phyloP scores from a whole-genome alignment of 306 rosid genomes.

The Begonia loranthoides region DNA sequence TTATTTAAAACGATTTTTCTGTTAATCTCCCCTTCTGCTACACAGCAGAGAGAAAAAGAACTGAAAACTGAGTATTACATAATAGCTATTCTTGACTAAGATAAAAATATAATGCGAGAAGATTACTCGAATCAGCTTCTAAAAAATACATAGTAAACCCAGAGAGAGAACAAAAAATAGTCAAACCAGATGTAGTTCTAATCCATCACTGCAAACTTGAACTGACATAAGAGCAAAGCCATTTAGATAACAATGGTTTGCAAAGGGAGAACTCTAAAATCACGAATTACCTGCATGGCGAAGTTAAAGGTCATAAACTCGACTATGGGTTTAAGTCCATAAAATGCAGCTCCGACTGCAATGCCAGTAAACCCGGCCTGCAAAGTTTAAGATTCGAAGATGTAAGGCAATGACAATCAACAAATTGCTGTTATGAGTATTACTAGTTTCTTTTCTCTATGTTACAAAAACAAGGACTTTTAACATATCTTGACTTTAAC shows the following conservation, averaged over 20 bases:
- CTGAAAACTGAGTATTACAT: too few relatives aligned
- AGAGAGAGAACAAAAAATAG: too few relatives aligned
- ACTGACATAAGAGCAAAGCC: background rate
- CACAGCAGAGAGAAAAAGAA: too few relatives aligned
- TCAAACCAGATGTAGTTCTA: too few relatives aligned
- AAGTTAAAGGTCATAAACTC: slow-evolving; percentile 96
- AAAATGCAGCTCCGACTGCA: slow-evolving; percentile 97
- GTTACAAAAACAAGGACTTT: too few relatives aligned
- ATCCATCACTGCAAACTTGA: background rate
- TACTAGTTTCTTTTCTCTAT: background rate
- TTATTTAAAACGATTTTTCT: background rate
- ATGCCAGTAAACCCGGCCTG: slow-evolving; percentile 99
- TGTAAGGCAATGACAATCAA: background rate
- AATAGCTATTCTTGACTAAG: too few relatives aligned
- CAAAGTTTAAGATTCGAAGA: slow-evolving; percentile 6
- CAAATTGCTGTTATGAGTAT: background rate
- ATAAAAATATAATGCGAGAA: too few relatives aligned
- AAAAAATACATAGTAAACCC: too few relatives aligned
- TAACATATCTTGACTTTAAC: too few relatives aligned
- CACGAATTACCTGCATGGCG: slow-evolving; percentile 69
- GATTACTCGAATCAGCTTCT: too few relatives aligned
- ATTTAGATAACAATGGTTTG: background rate
- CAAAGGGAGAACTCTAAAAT: slow-evolving; percentile 1
- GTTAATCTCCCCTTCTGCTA: background rate
- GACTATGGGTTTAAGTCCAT: slow-evolving; percentile 78